Evolutionary conservation across 768 basidiomycete species (phyloP), one percentile per base, ranked within the genome.

Genomic region (Cyclocybe aegerita): DNA sequence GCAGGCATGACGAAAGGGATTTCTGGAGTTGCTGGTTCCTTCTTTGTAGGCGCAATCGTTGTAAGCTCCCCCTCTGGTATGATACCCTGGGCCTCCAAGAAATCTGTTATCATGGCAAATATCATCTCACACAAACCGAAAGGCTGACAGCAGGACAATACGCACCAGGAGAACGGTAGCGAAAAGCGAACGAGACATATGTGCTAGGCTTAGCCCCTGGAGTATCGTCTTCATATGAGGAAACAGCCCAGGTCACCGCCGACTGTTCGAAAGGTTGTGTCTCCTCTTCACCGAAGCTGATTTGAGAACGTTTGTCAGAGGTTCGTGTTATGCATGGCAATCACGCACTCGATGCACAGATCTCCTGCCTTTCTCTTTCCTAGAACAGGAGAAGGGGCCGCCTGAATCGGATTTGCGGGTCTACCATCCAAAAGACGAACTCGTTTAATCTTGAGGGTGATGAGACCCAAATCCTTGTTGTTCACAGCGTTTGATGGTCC

Each of bases 171-270:
- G 23, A 10, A 14, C 39, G 17, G 12, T 37, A 31, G 16, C 33
- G 34, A 37, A 51, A 41, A 51, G 44, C 44, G 38, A 89, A 89
- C 11, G 82, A 79, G 17, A 86, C 82, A 47, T 77, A 80, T n/a
- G 83, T 78, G 35, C 63, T 65, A 4, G 77, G 70, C 50, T 65
- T 66, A n/a, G 60, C 65, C 32, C 60, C 58, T 29, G 63, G 58
- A 9, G 61, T 50, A 3, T 65, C 61, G 23, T 67, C 62, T 30
- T 79, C 78, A 55, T 79, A 72, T 0, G 82, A 70, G 43, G 70
- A 66, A 8, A 85, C 74, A 3, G 67, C 61, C 83, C 82, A 87
- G 8, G 86, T 89, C 17, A 60, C 57, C 15, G 70, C 68, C 48
- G 65, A 70, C 53, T 82, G 83, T 23, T 65, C 60, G 14, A 65